phyloP scores from a whole-genome alignment of 371 early-diverging fungal genomes.

The Gilbertella persicaria region DNA sequence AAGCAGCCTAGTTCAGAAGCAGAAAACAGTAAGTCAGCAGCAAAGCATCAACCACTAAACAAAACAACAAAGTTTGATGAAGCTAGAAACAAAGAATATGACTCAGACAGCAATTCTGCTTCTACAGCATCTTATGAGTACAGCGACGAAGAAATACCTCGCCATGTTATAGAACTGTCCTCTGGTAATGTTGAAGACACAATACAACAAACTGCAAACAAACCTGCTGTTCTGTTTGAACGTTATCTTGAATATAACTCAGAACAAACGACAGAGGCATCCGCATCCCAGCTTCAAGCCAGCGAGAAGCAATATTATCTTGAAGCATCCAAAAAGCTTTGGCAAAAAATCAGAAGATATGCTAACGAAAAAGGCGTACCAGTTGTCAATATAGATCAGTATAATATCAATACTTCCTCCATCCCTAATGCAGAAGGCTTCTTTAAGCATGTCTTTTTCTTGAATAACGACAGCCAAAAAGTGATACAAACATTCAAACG shows the following conservation, averaged over 20 bases:
- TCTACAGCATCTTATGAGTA: conserved; percentile 5
- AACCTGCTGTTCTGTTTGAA: background rate
- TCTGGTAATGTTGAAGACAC: too few species aligned
- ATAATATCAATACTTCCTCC: conserved; percentile 27
- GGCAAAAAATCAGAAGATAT: conserved; percentile 18
- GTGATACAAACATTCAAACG: conserved; percentile 49
- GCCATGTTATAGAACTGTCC: too few species aligned
- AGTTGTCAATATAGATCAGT: conserved; percentile 30
- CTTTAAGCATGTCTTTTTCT: conserved; percentile 48
- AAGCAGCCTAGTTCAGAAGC: background rate
- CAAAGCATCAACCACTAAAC: background rate
- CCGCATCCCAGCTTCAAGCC: background rate
- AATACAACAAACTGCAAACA: too few species aligned
- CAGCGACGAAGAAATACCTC: conserved; percentile 5
- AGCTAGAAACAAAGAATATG: background rate
- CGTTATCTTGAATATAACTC: background rate
- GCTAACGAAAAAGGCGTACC: conserved; percentile 31
- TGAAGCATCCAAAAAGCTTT: conserved; percentile 12
- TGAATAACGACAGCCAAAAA: conserved; percentile 22
- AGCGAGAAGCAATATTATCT: conserved; percentile 12
- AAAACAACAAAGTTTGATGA: background rate
- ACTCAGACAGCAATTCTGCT: background rate
- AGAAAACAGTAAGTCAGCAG: background rate
- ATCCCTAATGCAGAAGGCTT: conserved; percentile 46
- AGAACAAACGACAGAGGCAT: background rate